Evolutionary conservation across 2,329 filamentous ascomycete genomes (phyloP).

Genomic region (Monilinia fructicola): DNA sequence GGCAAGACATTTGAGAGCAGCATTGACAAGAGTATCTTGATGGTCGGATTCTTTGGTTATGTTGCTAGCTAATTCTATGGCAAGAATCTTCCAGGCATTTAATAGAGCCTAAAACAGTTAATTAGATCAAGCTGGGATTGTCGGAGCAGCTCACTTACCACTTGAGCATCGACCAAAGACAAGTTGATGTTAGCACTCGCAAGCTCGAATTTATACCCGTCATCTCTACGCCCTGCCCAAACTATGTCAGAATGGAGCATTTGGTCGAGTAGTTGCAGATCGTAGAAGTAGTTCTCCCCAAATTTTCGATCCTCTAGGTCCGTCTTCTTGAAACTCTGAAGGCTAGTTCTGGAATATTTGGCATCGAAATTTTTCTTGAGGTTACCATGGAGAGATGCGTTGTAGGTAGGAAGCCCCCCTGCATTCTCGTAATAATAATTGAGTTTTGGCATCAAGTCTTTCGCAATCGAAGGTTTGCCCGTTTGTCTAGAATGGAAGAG

Average conservation of each 20-base stretch:
- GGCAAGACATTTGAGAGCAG: slow-evolving; percentile 73
- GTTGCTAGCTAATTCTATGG: slow-evolving; percentile 73
- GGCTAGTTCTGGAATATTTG: slow-evolving; percentile 69
- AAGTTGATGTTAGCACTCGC: slow-evolving; percentile 85
- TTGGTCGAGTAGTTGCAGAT: slow-evolving; percentile 70
- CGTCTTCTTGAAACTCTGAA: slow-evolving; percentile 81
- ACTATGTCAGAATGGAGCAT: slow-evolving; percentile 75
- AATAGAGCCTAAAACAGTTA: slow-evolving; percentile 64
- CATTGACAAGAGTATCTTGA: slow-evolving; percentile 50
- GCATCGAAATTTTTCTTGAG: slow-evolving; percentile 80
- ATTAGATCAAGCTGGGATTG: slow-evolving; percentile 34
- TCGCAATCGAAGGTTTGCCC: slow-evolving; percentile 65
- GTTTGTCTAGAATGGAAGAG: slow-evolving; percentile 81
- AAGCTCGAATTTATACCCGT: slow-evolving; percentile 81
- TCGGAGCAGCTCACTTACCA: slow-evolving; percentile 53
- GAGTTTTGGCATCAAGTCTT: slow-evolving; percentile 70
- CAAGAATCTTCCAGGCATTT: slow-evolving; percentile 84
- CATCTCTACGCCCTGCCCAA: slow-evolving; percentile 68
- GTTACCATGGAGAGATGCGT: slow-evolving; percentile 80
- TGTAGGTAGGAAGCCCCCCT: slow-evolving; percentile 78
- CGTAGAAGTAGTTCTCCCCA: slow-evolving; percentile 81
- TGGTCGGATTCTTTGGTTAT: slow-evolving; percentile 39
- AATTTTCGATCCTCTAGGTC: slow-evolving; percentile 63
- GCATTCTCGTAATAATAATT: slow-evolving; percentile 79
- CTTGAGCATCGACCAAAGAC: slow-evolving; percentile 88